phyloP scores from a whole-genome alignment of 306 rosid genomes.

The Cyclanthera cordifolia region DNA sequence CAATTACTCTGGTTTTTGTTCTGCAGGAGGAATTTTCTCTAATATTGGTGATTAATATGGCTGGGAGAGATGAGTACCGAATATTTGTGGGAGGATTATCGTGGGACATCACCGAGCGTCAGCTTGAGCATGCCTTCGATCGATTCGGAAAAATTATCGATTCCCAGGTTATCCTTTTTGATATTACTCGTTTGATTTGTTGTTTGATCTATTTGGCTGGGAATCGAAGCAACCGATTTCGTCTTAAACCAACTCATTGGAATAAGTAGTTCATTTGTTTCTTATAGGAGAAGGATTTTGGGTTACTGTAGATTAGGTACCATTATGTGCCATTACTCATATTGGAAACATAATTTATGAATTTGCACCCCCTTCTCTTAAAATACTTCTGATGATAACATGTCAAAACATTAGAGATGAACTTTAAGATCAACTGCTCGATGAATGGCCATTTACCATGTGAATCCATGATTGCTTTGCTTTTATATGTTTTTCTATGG shows the following conservation, averaged over 20 bases:
- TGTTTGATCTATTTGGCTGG: not conserved
- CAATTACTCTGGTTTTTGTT: not conserved
- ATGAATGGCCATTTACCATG: no score
- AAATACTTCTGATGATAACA: no score
- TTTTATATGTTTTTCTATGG: not conserved
- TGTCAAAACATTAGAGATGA: no score
- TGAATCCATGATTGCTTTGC: no score
- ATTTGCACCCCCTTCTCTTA: not conserved
- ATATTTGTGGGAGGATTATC: slow-evolving; percentile 88
- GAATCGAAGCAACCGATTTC: not conserved
- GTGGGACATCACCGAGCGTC: slow-evolving; percentile 87
- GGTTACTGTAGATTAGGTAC: not conserved
- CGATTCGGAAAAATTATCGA: slow-evolving; percentile 68
- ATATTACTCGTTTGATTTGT: not conserved
- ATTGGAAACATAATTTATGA: not conserved
- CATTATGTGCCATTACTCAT: not conserved
- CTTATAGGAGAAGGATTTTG: not conserved
- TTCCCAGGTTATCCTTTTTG: slow-evolving; percentile 47
- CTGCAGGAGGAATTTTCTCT: not conserved
- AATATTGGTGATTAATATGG: slow-evolving; percentile 30
- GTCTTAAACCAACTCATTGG: not conserved
- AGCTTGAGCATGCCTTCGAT: slow-evolving; percentile 65
- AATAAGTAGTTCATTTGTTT: not conserved
- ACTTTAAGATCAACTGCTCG: no score
- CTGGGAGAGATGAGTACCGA: slow-evolving; percentile 77